phyloP scores from a whole-genome alignment of 148 eudicot genomes.

The Fagopyrum homotropicum region DNA sequence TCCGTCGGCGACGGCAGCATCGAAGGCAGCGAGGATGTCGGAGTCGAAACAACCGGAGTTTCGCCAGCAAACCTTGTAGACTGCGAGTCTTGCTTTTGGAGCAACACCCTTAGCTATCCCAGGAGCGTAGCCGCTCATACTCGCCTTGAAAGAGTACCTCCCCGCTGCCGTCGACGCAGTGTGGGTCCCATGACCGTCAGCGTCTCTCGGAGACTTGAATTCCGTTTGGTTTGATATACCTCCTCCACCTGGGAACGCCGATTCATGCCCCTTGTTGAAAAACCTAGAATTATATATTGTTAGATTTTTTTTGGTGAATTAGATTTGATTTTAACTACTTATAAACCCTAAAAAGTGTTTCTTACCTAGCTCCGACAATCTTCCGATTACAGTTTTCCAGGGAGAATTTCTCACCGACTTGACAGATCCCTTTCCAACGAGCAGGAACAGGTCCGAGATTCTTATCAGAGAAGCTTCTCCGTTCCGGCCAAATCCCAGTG shows the following conservation, averaged over 20 bases:
- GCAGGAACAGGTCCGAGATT: slow-evolving; percentile 76
- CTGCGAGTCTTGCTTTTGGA: slow-evolving; percentile 79
- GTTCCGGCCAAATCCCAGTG: slow-evolving; percentile 90
- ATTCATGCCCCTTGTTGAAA: slow-evolving; percentile 76
- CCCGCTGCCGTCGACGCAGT: slow-evolving; percentile 97
- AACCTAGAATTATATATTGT: slow-evolving; percentile 20
- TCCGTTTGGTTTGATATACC: slow-evolving; percentile 60
- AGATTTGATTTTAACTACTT: too few relatives aligned
- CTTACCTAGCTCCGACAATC: slow-evolving; percentile 51
- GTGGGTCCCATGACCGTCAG: slow-evolving; percentile 96
- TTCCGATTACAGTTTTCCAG: slow-evolving; percentile 51
- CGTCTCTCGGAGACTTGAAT: slow-evolving; percentile 71
- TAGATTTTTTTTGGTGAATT: too few relatives aligned
- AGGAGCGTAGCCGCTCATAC: slow-evolving; percentile 71
- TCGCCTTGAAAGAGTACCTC: slow-evolving; percentile 58
- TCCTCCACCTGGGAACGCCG: slow-evolving; percentile 36
- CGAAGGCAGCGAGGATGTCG: slow-evolving; percentile 84
- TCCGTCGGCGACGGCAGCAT: slow-evolving; percentile 79
- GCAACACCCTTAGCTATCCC: slow-evolving; percentile 97
- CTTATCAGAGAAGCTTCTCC: slow-evolving; percentile 67
- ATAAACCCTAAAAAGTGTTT: too few relatives aligned
- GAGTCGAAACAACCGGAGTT: slow-evolving; percentile 87
- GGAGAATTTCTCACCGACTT: slow-evolving; percentile 45
- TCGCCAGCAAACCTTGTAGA: slow-evolving; percentile 93
- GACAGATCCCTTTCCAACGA: slow-evolving; percentile 70